Base-by-base conservation (phyloP, 1,284 basidiomycete species). In the Rhodotorula sp. region DNA sequence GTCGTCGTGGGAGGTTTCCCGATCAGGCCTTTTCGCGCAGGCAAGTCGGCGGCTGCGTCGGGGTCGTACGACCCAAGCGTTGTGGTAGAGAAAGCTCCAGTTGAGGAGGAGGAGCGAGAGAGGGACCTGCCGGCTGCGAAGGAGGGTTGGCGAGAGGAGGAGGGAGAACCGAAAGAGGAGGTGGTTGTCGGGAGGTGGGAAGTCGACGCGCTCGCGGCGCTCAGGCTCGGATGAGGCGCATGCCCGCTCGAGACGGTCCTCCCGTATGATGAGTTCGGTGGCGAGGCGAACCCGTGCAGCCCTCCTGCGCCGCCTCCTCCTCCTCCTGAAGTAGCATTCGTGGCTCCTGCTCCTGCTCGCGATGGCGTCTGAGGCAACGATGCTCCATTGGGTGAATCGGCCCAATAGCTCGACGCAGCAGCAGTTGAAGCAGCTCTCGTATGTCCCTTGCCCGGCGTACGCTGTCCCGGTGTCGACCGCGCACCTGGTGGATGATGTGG, bases 381-480 rank as follows among this genome's bases (percentile, higher is more conserved):
- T 6, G 24, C 4, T 30, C 26, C 12, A 14, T 17, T 12, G 5
- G 48, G 10, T 20, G 48, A 20, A 49, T 4, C 24, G 20, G 48
- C n/a, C 57, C 57, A 59, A 15, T 42, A 6, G 6, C 57, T 29
- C 57, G 29, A 5, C 89, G 64, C 87, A 89, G 78, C 87, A 89
- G 78, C 87, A 89, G 75, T 91, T 86, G 0, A 90, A 78, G 91
- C 89, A 0, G 86, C 18, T 85, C 86, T 18, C 88, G 86, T 78
- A 84, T 87, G 80, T 90, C 57, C 57, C 14, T 42, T 42, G 12
- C 10, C 42, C 20, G n/a, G 57, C 57, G 42, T 54, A 44, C 22
- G 37, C n/a, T 17, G 26, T 14, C n/a, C 26, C 53, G 53, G 18
- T 51, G 49, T 51, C 33, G 74, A 45, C 6, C 29, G 48, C 30